These are phyloP conservation scores for Hypocrella siamensis DNA, from an alignment of 2,329 filamentous ascomycete genomes.

Conservation along the genomic window DNA sequence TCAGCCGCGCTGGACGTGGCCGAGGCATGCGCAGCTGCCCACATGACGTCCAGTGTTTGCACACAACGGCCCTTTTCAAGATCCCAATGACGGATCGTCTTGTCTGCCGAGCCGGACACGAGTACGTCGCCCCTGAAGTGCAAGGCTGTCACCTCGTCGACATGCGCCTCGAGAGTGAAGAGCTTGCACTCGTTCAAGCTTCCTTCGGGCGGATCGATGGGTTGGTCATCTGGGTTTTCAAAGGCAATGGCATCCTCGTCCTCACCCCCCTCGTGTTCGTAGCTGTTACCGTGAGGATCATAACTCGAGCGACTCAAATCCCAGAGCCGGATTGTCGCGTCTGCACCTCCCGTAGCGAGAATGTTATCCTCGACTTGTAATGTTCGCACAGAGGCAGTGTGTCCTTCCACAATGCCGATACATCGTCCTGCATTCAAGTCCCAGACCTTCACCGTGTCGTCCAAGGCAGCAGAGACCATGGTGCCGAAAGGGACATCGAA, in stretches of 20 bases:
- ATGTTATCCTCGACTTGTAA: slow-evolving; percentile 94
- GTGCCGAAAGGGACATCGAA: slow-evolving; percentile 97
- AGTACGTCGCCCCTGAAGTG: slow-evolving; percentile 81
- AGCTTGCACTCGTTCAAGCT: slow-evolving; percentile 82
- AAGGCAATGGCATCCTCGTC: slow-evolving; percentile 57
- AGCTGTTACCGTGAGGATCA: slow-evolving; percentile 49
- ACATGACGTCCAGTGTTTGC: slow-evolving; percentile 93
- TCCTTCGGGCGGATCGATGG: slow-evolving; percentile 55
- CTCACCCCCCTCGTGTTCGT: slow-evolving; percentile 41
- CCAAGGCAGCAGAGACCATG: slow-evolving; percentile 79
- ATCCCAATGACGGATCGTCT: slow-evolving; percentile 96
- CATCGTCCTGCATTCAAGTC: slow-evolving; percentile 87
- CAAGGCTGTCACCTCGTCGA: slow-evolving; percentile 87
- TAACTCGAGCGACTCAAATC: slow-evolving; percentile 83
- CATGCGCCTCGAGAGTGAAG: slow-evolving; percentile 77
- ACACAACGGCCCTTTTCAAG: slow-evolving; percentile 93
- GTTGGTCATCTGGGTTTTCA: slow-evolving; percentile 51
- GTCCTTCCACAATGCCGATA: slow-evolving; percentile 81
- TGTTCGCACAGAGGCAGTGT: slow-evolving; percentile 83
- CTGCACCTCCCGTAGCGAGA: slow-evolving; percentile 83
- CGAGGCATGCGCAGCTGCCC: slow-evolving; percentile 85
- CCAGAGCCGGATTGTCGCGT: slow-evolving; percentile 90
- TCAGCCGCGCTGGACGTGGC: slow-evolving; percentile 48
- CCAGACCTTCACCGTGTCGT: slow-evolving; percentile 93
- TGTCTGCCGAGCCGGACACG: slow-evolving; percentile 91